These are phyloP conservation scores for Phytopythium litorale DNA, from an alignment of 352 stramenopile genomes.

Conservation along the genomic window DNA sequence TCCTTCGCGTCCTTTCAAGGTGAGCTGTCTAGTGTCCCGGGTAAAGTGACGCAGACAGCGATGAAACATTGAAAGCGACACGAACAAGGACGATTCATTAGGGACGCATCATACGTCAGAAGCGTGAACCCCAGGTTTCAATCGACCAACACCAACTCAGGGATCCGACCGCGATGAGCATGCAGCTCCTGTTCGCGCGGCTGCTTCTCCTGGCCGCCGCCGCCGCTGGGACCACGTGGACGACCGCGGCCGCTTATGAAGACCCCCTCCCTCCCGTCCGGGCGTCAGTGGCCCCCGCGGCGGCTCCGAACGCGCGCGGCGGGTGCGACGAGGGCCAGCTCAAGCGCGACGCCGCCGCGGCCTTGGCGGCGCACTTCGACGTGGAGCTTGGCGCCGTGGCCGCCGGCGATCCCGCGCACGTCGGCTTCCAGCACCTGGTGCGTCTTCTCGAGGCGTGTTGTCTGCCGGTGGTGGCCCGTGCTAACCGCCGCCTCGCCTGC, in stretches of 20 bases:
- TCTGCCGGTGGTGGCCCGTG: neutral
- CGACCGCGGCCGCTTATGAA: no score
- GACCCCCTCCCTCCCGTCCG: neutral
- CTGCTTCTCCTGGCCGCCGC: neutral
- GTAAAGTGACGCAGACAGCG: neutral
- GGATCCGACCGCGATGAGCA: neutral
- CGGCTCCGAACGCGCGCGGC: conserved; percentile 5
- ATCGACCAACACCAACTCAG: neutral
- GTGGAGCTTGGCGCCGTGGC: conserved; percentile 66
- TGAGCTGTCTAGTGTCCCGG: neutral
- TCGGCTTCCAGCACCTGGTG: conserved; percentile 82
- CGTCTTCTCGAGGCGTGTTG: neutral
- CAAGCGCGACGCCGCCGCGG: conserved; percentile 29
- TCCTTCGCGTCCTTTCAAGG: neutral
- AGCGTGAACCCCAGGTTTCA: neutral
- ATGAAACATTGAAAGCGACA: no score
- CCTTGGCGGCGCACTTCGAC: conserved; percentile 53
- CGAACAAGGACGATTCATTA: no score
- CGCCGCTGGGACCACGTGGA: neutral
- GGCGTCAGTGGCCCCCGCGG: neutral
- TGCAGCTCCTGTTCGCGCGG: neutral
- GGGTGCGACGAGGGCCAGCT: conserved; percentile 49
- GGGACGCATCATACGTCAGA: no score
- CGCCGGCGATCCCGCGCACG: conserved; percentile 33
- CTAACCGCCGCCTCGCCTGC: neutral